Evolutionary conservation across 768 basidiomycete species (phyloP), one percentile per base, ranked within the genome.

Genomic region (Boletus pseudopeckii): DNA sequence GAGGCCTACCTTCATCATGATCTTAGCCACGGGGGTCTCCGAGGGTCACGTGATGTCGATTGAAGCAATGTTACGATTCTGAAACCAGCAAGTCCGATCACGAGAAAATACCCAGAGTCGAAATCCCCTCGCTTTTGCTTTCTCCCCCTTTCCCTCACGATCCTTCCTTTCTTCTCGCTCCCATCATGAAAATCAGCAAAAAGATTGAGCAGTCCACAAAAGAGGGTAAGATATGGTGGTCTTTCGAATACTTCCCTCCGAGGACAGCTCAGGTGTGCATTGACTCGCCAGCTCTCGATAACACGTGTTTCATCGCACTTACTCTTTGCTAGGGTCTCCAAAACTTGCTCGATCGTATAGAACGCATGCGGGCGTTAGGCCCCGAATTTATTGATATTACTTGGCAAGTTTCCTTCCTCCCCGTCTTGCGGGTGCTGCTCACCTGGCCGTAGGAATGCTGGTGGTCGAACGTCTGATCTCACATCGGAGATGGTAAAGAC

Each of bases 341-440:
- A 86, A 99, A 99, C 71, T 78, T 99, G 33, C 80, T 97, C 55
- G 95, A 98, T 73, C 94, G 97, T 64, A 98, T 99, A 74, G 96
- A 98, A 72, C 91, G 95, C 58, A 98, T 99, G 97, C 82, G 93
- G 49, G 82, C 83, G 8, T 75, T 97, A 34, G 96, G 97, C 2
- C 97, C 97, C 9, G 96, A 97, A 70, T 99, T 99, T 68, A 89
- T 98, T 62, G 96, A 98, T 70, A 96, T 98, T 65, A 98, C 96
- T 69, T 98, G 92, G 92, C 85, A 55, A 44, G 77, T 54, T 11
- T 48, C 40, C 49, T 50, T 59, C 42, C 39, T 45, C 4, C 22
- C 24, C 18, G 13, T 43, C 50, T 40, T 47, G 20, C 32, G 10
- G 36, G 18, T 13, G 49, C 20, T 15, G 14, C 47, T 55, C 33